Percentiles rank a stretch among this genome's conserved stretches.
phyloP scores from a whole-genome alignment of 1,284 basidiomycete species.

The Ceratobasidium sp. region DNA sequence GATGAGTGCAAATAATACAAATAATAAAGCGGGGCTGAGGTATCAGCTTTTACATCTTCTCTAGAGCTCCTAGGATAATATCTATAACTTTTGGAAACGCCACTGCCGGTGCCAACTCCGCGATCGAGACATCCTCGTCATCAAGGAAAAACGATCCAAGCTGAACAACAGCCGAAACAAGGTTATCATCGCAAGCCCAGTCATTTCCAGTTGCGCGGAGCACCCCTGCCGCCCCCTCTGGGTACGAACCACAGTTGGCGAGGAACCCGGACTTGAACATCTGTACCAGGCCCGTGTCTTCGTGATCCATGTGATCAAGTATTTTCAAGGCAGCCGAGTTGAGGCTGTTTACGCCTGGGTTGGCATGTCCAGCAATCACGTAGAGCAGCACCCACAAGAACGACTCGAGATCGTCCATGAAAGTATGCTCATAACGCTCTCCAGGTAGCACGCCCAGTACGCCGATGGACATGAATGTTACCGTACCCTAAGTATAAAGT shows the following conservation, averaged over 20 bases:
- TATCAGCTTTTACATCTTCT: constrained; percentile 4
- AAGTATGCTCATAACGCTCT: neutral
- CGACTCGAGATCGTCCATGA: constrained; percentile 41
- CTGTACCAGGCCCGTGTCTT: neutral
- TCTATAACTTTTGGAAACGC: constrained; percentile 18
- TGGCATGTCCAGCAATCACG: neutral
- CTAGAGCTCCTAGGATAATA: neutral
- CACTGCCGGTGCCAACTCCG: neutral
- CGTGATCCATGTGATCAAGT: neutral
- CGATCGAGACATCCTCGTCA: neutral
- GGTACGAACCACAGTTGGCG: neutral
- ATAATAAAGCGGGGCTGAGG: neutral
- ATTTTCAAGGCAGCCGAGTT: neutral
- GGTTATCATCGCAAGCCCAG: neutral
- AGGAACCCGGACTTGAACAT: neutral
- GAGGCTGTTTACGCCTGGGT: neutral
- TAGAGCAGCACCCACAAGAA: constrained; percentile 38
- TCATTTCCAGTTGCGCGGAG: neutral
- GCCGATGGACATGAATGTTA: constrained; percentile 22
- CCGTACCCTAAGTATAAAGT: constrained; percentile 9
- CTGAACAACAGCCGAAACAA: neutral
- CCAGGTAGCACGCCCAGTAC: constrained; percentile 14
- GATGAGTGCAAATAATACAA: neutral
- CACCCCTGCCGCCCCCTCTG: neutral
- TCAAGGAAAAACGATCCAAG: constrained; percentile 16